A percentile compares a stretch with the other conserved stretches of the same genome.
Evolutionary conservation across 164 flowering plant species (phyloP).

Genomic region (Aristolochia fimbriata): DNA sequence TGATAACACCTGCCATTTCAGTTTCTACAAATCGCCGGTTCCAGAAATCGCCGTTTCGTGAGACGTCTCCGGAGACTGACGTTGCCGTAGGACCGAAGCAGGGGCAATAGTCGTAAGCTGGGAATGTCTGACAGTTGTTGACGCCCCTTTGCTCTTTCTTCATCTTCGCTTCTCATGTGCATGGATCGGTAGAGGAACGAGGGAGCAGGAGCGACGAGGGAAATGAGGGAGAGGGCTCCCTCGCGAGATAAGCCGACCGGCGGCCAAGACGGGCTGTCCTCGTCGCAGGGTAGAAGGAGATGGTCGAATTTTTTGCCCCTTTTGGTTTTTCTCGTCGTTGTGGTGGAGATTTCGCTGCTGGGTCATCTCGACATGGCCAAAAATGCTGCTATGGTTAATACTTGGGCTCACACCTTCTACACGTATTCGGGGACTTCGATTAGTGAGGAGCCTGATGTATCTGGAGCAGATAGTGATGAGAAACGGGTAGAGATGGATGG

Average conservation of each 20-base stretch:
- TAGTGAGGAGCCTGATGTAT: constrained; percentile 1
- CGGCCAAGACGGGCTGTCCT: constrained; percentile 9
- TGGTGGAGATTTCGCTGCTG: constrained; percentile 63
- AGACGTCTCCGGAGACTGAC: neutral
- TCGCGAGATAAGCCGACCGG: constrained; percentile 11
- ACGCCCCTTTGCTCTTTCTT: neutral
- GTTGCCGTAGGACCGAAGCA: neutral
- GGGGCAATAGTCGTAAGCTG: neutral
- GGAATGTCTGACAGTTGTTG: neutral
- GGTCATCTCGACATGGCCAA: constrained; percentile 74
- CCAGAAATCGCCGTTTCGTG: too few species aligned
- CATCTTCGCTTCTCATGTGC: neutral
- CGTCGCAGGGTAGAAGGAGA: constrained; percentile 22
- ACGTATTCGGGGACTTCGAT: constrained; percentile 3
- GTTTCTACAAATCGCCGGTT: too few species aligned
- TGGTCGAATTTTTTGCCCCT: constrained; percentile 60
- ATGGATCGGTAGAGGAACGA: neutral
- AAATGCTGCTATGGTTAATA: constrained; percentile 47
- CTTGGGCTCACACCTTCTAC: constrained; percentile 54
- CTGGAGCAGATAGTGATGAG: constrained; percentile 4
- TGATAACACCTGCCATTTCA: too few species aligned
- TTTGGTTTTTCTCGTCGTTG: constrained; percentile 49
- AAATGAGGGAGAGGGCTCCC: constrained; percentile 19
- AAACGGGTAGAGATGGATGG: constrained; percentile 3
- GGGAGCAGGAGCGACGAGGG: neutral